A percentile compares a stretch with the other conserved stretches of the same genome.
Evolutionary conservation across 768 basidiomycete species (phyloP).

Genomic region (Mycena vulgaris): DNA sequence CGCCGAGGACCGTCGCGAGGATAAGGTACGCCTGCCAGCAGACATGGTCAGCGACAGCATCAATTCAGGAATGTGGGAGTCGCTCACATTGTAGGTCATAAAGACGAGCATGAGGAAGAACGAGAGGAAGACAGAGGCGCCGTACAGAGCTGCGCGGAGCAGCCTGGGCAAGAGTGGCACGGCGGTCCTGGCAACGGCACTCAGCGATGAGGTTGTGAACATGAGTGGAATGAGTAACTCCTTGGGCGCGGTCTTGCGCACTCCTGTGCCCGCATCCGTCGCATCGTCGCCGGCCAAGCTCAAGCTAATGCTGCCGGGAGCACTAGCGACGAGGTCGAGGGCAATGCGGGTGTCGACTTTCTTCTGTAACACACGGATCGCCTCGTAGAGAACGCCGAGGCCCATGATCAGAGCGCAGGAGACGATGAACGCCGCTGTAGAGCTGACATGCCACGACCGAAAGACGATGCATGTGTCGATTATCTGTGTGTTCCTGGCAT

Average conservation of each 20-base stretch:
- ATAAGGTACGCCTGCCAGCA: slow-evolving; percentile 84
- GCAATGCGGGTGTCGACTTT: slow-evolving; percentile 73
- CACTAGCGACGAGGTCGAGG: slow-evolving; percentile 52
- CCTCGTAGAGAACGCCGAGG: slow-evolving; percentile 83
- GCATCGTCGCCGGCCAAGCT: neutral
- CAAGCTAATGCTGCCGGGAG: slow-evolving; percentile 2
- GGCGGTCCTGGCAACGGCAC: slow-evolving; percentile 53
- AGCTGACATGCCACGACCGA: slow-evolving; percentile 79
- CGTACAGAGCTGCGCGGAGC: slow-evolving; percentile 80
- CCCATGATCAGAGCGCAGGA: slow-evolving; percentile 76
- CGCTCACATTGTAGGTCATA: slow-evolving; percentile 94
- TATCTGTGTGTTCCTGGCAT: slow-evolving; percentile 81
- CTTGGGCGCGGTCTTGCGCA: neutral
- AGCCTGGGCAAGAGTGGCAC: slow-evolving; percentile 66
- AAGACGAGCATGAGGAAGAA: slow-evolving; percentile 96
- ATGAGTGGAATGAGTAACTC: neutral
- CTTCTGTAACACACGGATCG: slow-evolving; percentile 75
- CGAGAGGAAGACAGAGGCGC: slow-evolving; percentile 79
- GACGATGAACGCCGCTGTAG: slow-evolving; percentile 68
- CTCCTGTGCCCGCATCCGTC: neutral
- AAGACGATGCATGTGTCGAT: slow-evolving; percentile 88
- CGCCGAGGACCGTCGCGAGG: slow-evolving; percentile 83
- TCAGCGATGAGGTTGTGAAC: neutral
- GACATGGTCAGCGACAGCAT: neutral
- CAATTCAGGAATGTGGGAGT: neutral